phyloP scores from a whole-genome alignment of 805 yeast species.

The Sugiyamaella smithiae region DNA sequence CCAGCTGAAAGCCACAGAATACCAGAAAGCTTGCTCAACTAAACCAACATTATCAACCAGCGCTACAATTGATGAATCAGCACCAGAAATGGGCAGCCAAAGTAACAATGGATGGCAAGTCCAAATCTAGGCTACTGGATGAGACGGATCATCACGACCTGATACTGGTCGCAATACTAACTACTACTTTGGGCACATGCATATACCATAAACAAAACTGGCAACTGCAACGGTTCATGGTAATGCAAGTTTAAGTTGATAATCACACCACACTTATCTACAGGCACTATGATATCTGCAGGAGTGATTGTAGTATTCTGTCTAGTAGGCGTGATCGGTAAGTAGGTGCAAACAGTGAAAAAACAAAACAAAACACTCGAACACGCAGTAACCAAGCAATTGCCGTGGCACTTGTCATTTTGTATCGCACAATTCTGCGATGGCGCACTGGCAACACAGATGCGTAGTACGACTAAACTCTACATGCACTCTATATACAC shows the following conservation, averaged over 20 bases:
- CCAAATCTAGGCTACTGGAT: neutral
- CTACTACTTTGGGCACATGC: neutral
- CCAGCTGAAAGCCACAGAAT: too few species aligned
- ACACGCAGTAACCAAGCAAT: too few species aligned
- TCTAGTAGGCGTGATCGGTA: slow-evolving; percentile 37
- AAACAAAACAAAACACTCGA: too few species aligned
- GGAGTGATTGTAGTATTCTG: slow-evolving; percentile 71
- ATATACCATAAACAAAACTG: neutral
- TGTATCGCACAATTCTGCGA: too few species aligned
- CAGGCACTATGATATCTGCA: slow-evolving; percentile 56
- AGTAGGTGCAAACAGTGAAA: too few species aligned
- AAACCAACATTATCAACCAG: too few species aligned
- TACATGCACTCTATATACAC: too few species aligned
- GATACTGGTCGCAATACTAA: neutral
- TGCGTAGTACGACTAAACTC: too few species aligned
- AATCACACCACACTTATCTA: slow-evolving; percentile 14
- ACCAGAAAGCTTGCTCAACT: too few species aligned
- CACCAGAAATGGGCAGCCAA: neutral
- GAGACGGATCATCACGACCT: neutral
- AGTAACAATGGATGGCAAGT: neutral
- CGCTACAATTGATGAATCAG: too few species aligned
- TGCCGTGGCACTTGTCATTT: too few species aligned
- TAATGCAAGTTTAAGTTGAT: slow-evolving; percentile 2
- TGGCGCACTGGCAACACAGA: too few species aligned
- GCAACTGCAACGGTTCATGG: slow-evolving; percentile 2